Evolutionary conservation across 1,139 yeast genomes (phyloP).

Genomic region (Candida sp.): DNA sequence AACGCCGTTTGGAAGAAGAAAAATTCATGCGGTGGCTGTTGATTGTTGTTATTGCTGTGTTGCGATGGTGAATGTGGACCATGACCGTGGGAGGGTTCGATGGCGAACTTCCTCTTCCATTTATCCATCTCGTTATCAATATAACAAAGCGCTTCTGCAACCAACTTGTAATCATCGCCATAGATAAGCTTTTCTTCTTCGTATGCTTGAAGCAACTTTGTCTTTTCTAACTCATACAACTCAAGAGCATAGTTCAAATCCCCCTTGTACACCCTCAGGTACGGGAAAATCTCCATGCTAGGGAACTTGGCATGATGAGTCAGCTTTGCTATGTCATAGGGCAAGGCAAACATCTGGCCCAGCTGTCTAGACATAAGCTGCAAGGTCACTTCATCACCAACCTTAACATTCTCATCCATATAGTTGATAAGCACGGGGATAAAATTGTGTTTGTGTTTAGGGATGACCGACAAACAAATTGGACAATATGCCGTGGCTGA

Average conservation of each 20-base stretch:
- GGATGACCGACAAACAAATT: constrained; percentile 72
- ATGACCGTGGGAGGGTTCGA: neutral
- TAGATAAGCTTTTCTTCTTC: constrained; percentile 62
- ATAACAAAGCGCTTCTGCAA: constrained; percentile 57
- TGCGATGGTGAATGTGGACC: neutral
- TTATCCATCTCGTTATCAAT: constrained; percentile 50
- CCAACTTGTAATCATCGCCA: constrained; percentile 60
- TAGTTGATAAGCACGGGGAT: constrained; percentile 71
- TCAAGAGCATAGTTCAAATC: constrained; percentile 54
- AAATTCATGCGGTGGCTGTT: constrained; percentile 13
- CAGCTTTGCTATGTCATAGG: constrained; percentile 43
- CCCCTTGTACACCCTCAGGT: constrained; percentile 67
- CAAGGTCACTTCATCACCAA: constrained; percentile 63
- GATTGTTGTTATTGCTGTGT: neutral
- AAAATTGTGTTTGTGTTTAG: constrained; percentile 50
- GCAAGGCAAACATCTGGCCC: constrained; percentile 66
- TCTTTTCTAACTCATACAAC: constrained; percentile 62
- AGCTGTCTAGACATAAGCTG: constrained; percentile 75
- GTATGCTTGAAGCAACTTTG: constrained; percentile 46
- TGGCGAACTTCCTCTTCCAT: constrained; percentile 27
- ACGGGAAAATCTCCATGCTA: constrained; percentile 29
- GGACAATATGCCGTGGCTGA: constrained; percentile 75
- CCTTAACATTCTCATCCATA: constrained; percentile 56
- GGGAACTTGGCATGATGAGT: constrained; percentile 22
- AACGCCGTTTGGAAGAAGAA: constrained; percentile 73